These are phyloP conservation scores for Euphorbia lathyris DNA, from an alignment of 345 rosid genomes.

Conservation along the genomic window DNA sequence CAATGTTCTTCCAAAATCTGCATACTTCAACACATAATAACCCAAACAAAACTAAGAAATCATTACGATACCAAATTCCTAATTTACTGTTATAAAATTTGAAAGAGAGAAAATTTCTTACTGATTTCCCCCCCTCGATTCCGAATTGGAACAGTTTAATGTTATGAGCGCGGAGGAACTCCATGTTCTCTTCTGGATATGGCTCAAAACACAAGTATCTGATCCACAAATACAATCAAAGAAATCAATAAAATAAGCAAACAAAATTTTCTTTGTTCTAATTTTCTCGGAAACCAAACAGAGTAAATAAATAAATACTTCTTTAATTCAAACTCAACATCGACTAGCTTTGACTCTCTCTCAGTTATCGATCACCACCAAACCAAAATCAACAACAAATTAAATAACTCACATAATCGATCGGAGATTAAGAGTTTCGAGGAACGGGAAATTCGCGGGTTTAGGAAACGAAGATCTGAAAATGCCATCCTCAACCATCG, in stretches of 20 bases:
- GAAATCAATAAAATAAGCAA: neutral
- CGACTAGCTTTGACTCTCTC: no score
- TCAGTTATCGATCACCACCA: no score
- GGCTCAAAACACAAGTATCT: conserved; percentile 84
- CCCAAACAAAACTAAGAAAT: neutral
- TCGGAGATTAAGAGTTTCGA: conserved; percentile 62
- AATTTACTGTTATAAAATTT: neutral
- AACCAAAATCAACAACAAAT: neutral
- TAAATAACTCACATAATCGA: conserved; percentile 58
- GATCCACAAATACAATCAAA: conserved; percentile 19
- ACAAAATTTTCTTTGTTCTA: neutral
- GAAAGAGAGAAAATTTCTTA: conserved; percentile 16
- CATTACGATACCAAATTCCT: neutral
- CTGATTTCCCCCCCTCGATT: conserved; percentile 86
- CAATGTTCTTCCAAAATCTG: no score
- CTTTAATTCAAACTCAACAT: neutral
- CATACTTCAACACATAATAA: no score
- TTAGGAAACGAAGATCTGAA: conserved; percentile 73
- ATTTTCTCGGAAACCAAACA: neutral
- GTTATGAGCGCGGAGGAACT: conserved; percentile 49
- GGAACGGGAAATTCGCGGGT: conserved; percentile 51
- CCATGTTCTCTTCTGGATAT: conserved; percentile 64
- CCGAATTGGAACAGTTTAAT: conserved; percentile 73
- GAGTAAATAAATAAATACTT: no score
- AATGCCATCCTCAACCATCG: conserved; percentile 76